Evolutionary conservation across 2,329 filamentous ascomycete species (phyloP), one percentile per base, ranked within the genome.

Genomic region (Talaromyces sp.): DNA sequence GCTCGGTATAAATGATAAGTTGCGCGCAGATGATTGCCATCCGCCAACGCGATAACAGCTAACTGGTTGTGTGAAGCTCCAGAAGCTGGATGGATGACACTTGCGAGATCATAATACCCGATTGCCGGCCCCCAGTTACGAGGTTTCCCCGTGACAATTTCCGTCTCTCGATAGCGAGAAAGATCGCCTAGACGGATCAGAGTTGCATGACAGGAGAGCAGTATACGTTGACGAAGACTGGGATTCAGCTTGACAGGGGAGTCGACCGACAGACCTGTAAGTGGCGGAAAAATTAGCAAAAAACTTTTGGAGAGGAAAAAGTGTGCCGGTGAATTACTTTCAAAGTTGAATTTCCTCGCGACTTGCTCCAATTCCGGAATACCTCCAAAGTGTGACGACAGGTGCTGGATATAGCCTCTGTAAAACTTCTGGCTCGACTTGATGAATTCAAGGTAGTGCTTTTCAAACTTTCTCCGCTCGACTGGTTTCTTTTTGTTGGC

Each of bases 1-100:
- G 93, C 88, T 64, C 93, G 88, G 71, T 96, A 95, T 46, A 98
- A 85, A 73, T 96, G 87, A 74, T 97, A 98, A 31, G 96, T 88
- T 10, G 91, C 88, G 63, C 91, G 86, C 56, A 98, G 83, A 71
- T 96, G 89, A 66, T 93, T 89, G 61, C 84, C 84, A 67, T 93
- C 73, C 58, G 89, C 87, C 54, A 91, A 83, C 62, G 89, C 88
- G 62, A 98, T 88, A 38, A 98, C 90, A 38, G 90, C 93, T 73
- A 95, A 86, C 74, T 98, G 95, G 69, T 99, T 93, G 70, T 96
- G 89, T 17, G 91, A 89, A 64, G 87, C 85, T 31, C 93, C 93
- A 52, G 89, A 91, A 19, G 85, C 81, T 3, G 93, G 91, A 66
- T 89, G 84, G 58, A 98, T 83, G 56, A 89, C 86, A 64, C 87